Evolutionary conservation across 768 basidiomycete species (phyloP).

Genomic region (Mycena alexandri): DNA sequence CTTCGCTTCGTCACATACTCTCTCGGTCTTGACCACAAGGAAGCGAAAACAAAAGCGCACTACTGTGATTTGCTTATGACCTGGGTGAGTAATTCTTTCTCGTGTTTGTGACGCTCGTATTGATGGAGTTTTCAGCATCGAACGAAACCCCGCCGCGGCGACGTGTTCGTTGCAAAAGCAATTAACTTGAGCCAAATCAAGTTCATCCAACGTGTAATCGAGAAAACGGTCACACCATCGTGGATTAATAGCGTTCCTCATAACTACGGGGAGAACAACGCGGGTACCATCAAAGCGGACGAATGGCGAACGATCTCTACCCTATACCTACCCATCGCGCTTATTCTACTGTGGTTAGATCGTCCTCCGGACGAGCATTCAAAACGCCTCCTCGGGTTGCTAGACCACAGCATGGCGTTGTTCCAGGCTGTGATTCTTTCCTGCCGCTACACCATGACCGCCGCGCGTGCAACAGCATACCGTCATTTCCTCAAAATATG

Average conservation of each 20-base stretch:
- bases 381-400: too few relatives aligned
- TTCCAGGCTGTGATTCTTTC: too few relatives aligned
- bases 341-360: too few relatives aligned
- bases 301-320: constrained; percentile 54
- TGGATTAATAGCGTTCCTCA: constrained; percentile 46
- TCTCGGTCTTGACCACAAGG: not conserved
- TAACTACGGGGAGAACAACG: constrained; percentile 43
- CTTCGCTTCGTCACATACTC: constrained; percentile 19
- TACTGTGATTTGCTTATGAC: too few relatives aligned
- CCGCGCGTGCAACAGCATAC: too few relatives aligned
- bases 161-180: constrained; percentile 22
- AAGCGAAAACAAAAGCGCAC: too few relatives aligned
- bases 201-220: constrained; percentile 43
- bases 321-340: too few relatives aligned
- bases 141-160: constrained; percentile 21
- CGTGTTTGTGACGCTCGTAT: not conserved
- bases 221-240: constrained; percentile 38
- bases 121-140: not conserved
- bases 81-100: constrained; percentile 2
- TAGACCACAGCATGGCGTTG: too few relatives aligned
- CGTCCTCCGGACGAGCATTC: too few relatives aligned
- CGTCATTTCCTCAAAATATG: too few relatives aligned
- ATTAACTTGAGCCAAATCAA: constrained; percentile 23
- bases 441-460: too few relatives aligned
- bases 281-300: constrained; percentile 53